Base-by-base conservation (phyloP, 257 asterid species). In the Eustoma russellianum region DNA sequence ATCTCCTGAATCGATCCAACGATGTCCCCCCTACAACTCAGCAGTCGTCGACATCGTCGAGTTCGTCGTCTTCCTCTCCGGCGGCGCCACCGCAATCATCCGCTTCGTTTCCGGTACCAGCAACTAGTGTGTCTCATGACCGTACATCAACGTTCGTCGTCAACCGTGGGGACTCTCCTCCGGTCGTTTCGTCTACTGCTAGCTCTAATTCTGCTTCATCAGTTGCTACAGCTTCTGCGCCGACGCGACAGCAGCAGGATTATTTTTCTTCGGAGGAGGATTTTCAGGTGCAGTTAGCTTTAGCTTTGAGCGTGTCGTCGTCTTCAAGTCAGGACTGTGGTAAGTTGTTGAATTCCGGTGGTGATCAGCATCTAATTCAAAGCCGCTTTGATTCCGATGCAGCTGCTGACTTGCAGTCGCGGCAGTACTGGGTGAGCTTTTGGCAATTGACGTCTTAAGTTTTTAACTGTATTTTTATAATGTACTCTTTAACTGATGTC, bases 241-340 rank as follows among this genome's bases (percentile, higher is more conserved):
- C 43, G 61, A 33, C 57, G 66, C 71, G 64, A 63, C 72, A 55
- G 67, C 88, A 78, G 66, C 83, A 74, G 70, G 99, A 92, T 67
- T 88, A 85, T 59, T 79, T 68, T 67, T 62, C 91, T 35, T 92
- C 97, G 52, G 97, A 88, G 63, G 99, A 92, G 82, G 99, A 92
- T 70, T 88, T 83, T 50, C 91, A 83, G 76, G 89, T 88, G 60
- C 97, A 92, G 60, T 69, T 92, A 56, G 99, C 99, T 65, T 70
- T 92, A 67, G 99, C 97, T 14, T 67, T 92, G 55, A 92, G 99
- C 76, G 99, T 68, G 16, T 91, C 98, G 11, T 63, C 70, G 1
- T 84, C 95, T 5, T 82, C 93, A 14, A 80, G 77, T 35, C 77
- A 71, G 69, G 89, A 69, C 33, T 52, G 83, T 17, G 53, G 60